Conservation (phyloP, 257 asterid genomes). For the Verbascum thapsus region DNA sequence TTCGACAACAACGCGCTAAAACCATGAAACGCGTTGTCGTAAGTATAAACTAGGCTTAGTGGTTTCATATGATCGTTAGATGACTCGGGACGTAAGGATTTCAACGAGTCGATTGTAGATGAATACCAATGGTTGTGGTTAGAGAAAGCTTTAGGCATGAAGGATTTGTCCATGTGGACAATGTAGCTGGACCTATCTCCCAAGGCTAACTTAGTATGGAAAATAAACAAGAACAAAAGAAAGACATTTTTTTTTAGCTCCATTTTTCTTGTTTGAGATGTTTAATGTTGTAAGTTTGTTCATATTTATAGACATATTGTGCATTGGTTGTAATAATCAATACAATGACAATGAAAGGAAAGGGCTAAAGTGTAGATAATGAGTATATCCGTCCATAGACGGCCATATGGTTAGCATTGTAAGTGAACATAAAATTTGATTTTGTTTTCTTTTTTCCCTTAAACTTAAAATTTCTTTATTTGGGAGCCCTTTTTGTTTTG, state of each 20-base stretch:
- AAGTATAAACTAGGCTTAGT: conserved; percentile 36
- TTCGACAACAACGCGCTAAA: conserved; percentile 45
- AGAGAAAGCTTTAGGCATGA: conserved; percentile 40
- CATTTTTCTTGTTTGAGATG: conserved; percentile 24
- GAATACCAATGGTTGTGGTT: conserved; percentile 41
- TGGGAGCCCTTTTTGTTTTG: conserved; percentile 17
- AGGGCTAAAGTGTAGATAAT: background rate
- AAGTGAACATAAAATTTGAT: no score
- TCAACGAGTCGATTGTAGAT: conserved; percentile 32
- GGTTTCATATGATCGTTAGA: background rate
- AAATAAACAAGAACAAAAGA: conserved; percentile 1
- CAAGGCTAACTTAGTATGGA: conserved; percentile 10
- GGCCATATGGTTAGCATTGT: conserved; percentile 32
- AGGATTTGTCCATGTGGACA: conserved; percentile 44
- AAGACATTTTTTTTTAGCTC: conserved; percentile 20
- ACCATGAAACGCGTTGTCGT: conserved; percentile 47
- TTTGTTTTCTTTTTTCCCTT: background rate
- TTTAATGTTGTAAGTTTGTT: background rate
- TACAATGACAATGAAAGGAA: background rate
- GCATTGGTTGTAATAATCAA: conserved; percentile 10
- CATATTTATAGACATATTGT: conserved; percentile 24
- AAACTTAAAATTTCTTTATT: background rate
- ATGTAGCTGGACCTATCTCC: conserved; percentile 36
- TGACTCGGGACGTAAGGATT: conserved; percentile 17
- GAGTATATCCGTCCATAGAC: conserved; percentile 17